Percentiles rank a stretch among this genome's conserved stretches.
Conservation (phyloP, 495 filamentous ascomycete species). For the Zalerion maritima region DNA sequence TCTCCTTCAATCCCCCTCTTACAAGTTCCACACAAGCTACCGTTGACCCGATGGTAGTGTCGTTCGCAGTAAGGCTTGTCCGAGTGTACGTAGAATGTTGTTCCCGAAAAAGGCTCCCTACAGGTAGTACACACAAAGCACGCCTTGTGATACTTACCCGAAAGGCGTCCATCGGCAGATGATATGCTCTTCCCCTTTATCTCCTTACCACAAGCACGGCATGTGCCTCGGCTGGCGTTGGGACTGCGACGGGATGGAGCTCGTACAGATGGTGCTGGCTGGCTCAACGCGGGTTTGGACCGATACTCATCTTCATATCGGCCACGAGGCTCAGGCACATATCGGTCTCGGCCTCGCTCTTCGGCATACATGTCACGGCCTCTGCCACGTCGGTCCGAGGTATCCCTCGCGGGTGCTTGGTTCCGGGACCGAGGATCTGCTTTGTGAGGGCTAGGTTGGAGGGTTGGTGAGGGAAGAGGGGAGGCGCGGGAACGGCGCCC, state of each 20-base stretch:
- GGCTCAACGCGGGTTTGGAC: constrained; percentile 14
- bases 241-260: too few species aligned
- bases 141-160: constrained; percentile 81
- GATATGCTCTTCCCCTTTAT: constrained; percentile 90
- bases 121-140: constrained; percentile 91
- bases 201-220: constrained; percentile 61
- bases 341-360: too few species aligned
- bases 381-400: too few species aligned
- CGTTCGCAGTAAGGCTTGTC: constrained; percentile 81
- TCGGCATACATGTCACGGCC: too few species aligned
- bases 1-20: constrained; percentile 81
- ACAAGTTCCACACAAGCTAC: constrained; percentile 67
- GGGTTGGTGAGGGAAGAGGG: too few species aligned
- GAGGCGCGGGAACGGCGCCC: too few species aligned
- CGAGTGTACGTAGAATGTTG: constrained; percentile 83
- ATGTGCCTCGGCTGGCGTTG: constrained; percentile 55
- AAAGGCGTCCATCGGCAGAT: constrained; percentile 82
- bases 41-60: constrained; percentile 88
- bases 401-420: too few species aligned
- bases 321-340: too few species aligned
- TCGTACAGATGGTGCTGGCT: constrained; percentile 8
- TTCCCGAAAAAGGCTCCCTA: constrained; percentile 62
- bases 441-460: too few species aligned
- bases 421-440: too few species aligned
- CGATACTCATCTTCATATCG: too few species aligned